Conservation (phyloP, 179 eudicot species). For the Drosera spatulata region DNA sequence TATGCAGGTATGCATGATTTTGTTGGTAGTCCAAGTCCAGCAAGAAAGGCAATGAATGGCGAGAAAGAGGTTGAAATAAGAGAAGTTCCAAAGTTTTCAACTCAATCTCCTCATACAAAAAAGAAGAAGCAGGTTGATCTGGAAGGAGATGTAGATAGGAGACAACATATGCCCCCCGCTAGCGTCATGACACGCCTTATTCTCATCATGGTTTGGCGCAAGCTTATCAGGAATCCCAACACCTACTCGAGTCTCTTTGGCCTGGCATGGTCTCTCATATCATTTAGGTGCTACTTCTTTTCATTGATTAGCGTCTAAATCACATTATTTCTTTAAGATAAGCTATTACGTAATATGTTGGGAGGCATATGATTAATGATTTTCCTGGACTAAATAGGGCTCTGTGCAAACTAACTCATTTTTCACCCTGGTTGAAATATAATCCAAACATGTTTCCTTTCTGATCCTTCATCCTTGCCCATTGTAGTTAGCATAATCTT, state of each 20-base stretch:
- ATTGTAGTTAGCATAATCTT: too few species aligned
- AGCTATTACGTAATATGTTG: too few species aligned
- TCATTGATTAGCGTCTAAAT: too few species aligned
- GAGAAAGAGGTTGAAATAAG: neutral
- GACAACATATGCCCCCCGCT: slow-evolving; percentile 31
- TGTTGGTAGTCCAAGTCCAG: slow-evolving; percentile 33
- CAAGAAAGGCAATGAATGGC: slow-evolving; percentile 13
- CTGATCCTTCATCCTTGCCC: too few species aligned
- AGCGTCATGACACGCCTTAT: slow-evolving; percentile 43
- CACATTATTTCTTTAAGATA: too few species aligned
- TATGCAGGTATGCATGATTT: slow-evolving; percentile 34
- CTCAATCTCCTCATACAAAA: slow-evolving; percentile 31
- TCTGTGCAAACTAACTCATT: too few species aligned
- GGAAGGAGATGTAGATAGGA: slow-evolving; percentile 7
- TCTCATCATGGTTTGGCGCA: slow-evolving; percentile 45
- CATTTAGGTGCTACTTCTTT: slow-evolving; percentile 24
- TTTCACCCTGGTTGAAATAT: too few species aligned
- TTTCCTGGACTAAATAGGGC: too few species aligned
- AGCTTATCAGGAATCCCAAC: slow-evolving; percentile 59
- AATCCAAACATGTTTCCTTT: too few species aligned
- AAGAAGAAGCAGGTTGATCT: slow-evolving; percentile 48
- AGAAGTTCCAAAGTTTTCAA: too few species aligned
- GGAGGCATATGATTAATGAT: too few species aligned
- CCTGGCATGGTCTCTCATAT: slow-evolving; percentile 45
- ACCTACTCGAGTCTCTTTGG: slow-evolving; percentile 56